phyloP scores from a whole-genome alignment of 495 filamentous ascomycete genomes.

The Penicillium paxilli region DNA sequence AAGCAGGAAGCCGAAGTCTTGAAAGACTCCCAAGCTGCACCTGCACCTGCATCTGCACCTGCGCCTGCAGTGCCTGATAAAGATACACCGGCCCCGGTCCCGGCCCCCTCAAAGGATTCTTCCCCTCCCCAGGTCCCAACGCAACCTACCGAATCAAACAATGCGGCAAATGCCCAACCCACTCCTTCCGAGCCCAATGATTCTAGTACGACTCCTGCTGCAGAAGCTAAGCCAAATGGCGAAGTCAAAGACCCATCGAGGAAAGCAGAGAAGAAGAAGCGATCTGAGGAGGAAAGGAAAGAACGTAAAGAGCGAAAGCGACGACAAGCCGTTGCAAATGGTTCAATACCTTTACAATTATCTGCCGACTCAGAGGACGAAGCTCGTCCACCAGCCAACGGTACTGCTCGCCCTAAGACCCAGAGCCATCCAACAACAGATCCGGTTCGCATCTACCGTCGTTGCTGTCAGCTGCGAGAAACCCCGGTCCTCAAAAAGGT shows the following conservation, averaged over 20 bases:
- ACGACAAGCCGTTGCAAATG: conserved; percentile 77
- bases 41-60: conserved; percentile 39
- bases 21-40: conserved; percentile 64
- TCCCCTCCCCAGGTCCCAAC: neutral
- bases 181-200: neutral
- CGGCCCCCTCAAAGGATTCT: neutral
- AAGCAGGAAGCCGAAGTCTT: conserved; percentile 67
- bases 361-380: conserved; percentile 58
- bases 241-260: conserved; percentile 54
- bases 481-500: conserved; percentile 86
- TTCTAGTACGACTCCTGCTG: conserved; percentile 1
- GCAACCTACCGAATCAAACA: neutral
- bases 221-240: conserved; percentile 33
- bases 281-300: conserved; percentile 82
- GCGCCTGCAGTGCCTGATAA: conserved; percentile 58
- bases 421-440: conserved; percentile 82
- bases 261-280: conserved; percentile 91
- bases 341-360: conserved; percentile 76
- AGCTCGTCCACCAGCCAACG: conserved; percentile 23
- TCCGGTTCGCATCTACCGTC: conserved; percentile 87
- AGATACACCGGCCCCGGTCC: conserved; percentile 28
- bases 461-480: conserved; percentile 92
- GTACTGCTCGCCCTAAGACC: conserved; percentile 42
- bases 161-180: conserved; percentile 2
- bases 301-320: conserved; percentile 83